Conservation (phyloP, 1,284 basidiomycete species). For the Neolentinus lepideus region DNA sequence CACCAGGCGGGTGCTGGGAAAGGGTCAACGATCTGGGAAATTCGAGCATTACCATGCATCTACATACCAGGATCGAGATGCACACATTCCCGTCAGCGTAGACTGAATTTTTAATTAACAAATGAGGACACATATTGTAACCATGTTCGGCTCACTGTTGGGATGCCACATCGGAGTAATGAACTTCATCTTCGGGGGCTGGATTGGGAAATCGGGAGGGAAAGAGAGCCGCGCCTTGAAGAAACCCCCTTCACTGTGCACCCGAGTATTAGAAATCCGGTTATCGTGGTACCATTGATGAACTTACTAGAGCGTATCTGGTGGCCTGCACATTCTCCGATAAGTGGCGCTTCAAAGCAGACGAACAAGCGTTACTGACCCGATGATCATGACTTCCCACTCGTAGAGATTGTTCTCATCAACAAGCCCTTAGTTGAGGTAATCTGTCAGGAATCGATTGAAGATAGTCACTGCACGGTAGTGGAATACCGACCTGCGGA, state of each 20-base stretch:
- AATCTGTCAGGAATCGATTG: neutral
- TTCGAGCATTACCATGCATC: neutral
- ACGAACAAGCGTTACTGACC: slow-evolving; percentile 44
- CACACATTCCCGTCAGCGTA: slow-evolving; percentile 89
- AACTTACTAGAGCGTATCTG: slow-evolving; percentile 82
- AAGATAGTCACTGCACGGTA: slow-evolving; percentile 3
- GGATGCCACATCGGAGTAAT: slow-evolving; percentile 99
- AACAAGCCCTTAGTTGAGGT: slow-evolving; percentile 61
- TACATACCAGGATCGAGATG: slow-evolving; percentile 84
- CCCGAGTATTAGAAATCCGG: neutral
- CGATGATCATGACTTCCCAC: slow-evolving; percentile 92
- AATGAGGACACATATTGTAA: neutral
- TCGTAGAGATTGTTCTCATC: slow-evolving; percentile 91
- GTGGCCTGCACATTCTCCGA: slow-evolving; percentile 45
- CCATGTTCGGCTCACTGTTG: slow-evolving; percentile 57
- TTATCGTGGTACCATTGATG: neutral
- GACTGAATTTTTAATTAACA: slow-evolving; percentile 40
- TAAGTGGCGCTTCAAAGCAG: slow-evolving; percentile 5
- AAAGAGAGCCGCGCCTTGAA: slow-evolving; percentile 86
- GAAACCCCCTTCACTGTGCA: slow-evolving; percentile 81
- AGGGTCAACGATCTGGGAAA: neutral
- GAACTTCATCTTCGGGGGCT: slow-evolving; percentile 95
- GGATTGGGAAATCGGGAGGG: slow-evolving; percentile 85
- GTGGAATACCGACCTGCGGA: slow-evolving; percentile 63
- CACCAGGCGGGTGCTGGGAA: slow-evolving; percentile 84